Base-by-base conservation (phyloP, 495 filamentous ascomycete species). In the Chaetomium fimeti region DNA sequence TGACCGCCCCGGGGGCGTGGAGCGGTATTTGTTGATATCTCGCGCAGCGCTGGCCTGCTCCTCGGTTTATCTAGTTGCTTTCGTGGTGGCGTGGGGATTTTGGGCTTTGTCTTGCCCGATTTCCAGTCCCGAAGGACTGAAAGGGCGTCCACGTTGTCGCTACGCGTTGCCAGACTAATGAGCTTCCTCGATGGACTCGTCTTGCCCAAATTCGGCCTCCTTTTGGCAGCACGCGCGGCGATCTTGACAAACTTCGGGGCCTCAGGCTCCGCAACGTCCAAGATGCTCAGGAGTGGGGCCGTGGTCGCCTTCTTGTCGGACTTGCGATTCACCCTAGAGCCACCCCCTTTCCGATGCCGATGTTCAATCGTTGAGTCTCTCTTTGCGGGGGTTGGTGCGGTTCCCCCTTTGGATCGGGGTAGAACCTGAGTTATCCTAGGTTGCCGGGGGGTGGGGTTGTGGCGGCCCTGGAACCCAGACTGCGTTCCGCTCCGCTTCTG, bases 81-180 rank as follows among this genome's bases (percentile, higher is more conserved):
- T 25, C 65, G 57, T 38, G 62, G 68, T 22, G 68, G 67, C 36
- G 70, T 62, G 20, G 68, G 63, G 43, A 77, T 70, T 49, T 71
- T 78, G 55, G 84, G 84, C 24, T 71, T 75, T 53, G 93, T 86
- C 45, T 74, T 85, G 8, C 93, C 92, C 63, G 79, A 81, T 70
- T 85, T 88, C 94, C 94, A 98, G 61, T 89, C 82, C 24, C 77
- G 79, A 54, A 98, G 76, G 15, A 85, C 79, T 16, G 78, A 75
- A 52, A 87, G 85, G 1, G 86, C 89, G 71, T 97, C 94, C 25
- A 85, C 75, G 8, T 90, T 96, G 68, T 97, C 93, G 18, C 77
- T 69, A 25, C 79, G 81, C 28, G 85, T 93, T 40, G 86, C 87
- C 8, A 98, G 73, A 38, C 85, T 77, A 56, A 98, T 84, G 36